Conservation (phyloP, 192 early-diverging fungal genomes). For the Geosiphon pyriformis region DNA sequence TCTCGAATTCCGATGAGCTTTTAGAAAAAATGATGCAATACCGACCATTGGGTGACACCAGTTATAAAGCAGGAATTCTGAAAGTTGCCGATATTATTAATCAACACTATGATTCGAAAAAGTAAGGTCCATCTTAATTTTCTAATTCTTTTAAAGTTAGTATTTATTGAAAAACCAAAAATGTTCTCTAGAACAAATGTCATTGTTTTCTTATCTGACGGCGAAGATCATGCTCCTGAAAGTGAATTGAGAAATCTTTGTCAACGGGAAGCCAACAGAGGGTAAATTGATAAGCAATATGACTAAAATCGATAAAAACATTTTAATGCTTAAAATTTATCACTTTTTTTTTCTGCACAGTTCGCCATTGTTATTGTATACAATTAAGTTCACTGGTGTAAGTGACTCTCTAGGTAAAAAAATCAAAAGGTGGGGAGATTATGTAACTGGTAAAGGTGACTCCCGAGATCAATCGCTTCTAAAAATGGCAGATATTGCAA, state of each 20-base stretch:
- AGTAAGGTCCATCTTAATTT: slow-evolving; percentile 2
- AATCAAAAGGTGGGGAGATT: too few species aligned
- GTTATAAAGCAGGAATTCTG: background rate
- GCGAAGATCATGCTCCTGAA: background rate
- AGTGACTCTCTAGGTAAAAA: background rate
- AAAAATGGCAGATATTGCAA: slow-evolving; percentile 19
- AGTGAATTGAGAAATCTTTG: slow-evolving; percentile 5
- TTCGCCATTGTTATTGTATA: background rate
- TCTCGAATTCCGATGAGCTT: background rate
- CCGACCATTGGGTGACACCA: background rate
- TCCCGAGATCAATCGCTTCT: background rate
- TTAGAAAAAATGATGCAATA: slow-evolving; percentile 12
- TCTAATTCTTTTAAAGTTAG: background rate
- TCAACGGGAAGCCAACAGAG: background rate
- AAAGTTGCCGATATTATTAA: background rate
- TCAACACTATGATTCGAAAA: slow-evolving; percentile 10
- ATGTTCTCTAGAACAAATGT: slow-evolving; percentile 14
- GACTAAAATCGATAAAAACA: background rate
- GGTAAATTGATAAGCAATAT: slow-evolving; percentile 8
- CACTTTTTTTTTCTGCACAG: background rate
- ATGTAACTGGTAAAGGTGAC: too few species aligned
- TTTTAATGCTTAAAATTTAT: background rate
- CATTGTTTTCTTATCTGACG: slow-evolving; percentile 28
- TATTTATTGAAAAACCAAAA: background rate
- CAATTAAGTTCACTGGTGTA: background rate